These are phyloP conservation scores for Phytophthora meadii DNA, from an alignment of 352 stramenopile genomes.

Conservation along the genomic window DNA sequence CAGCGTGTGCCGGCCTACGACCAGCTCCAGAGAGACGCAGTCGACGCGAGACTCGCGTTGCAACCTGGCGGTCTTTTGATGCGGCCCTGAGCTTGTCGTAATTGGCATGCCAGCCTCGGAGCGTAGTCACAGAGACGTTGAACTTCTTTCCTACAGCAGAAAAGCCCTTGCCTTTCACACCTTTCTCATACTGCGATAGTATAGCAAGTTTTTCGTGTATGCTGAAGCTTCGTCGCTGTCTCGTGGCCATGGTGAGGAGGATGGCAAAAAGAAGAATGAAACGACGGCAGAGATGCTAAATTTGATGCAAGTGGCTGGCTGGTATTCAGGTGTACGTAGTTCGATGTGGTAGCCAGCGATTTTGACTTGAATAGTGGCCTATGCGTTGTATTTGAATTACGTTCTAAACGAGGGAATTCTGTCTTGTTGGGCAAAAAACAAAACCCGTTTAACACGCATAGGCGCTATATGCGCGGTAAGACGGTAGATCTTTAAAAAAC, in stretches of 20 bases:
- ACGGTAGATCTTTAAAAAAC: no score
- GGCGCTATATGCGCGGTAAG: no score
- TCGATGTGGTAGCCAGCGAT: no score
- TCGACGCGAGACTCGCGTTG: not conserved
- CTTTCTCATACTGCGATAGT: conserved; percentile 8
- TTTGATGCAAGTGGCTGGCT: no score
- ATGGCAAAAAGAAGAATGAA: no score
- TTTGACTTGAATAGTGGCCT: no score
- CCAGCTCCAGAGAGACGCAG: not conserved
- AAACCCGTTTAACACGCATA: no score
- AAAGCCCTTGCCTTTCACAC: conserved; percentile 4
- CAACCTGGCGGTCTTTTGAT: conserved; percentile 1
- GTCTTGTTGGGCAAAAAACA: no score
- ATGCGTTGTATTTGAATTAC: no score
- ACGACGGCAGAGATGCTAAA: no score
- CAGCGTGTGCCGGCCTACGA: not conserved
- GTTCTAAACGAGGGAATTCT: no score
- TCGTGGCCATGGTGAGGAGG: conserved; percentile 3
- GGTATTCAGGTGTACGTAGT: no score
- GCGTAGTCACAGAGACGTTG: not conserved
- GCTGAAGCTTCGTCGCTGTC: conserved; percentile 2
- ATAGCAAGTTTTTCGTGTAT: conserved; percentile 12
- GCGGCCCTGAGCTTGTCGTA: not conserved
- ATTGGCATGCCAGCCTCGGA: conserved; percentile 2
- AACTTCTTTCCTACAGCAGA: conserved; percentile 2